Evolutionary conservation across 2,329 filamentous ascomycete species (phyloP), one percentile per base, ranked within the genome.

Genomic region (Aspergillus sp.): DNA sequence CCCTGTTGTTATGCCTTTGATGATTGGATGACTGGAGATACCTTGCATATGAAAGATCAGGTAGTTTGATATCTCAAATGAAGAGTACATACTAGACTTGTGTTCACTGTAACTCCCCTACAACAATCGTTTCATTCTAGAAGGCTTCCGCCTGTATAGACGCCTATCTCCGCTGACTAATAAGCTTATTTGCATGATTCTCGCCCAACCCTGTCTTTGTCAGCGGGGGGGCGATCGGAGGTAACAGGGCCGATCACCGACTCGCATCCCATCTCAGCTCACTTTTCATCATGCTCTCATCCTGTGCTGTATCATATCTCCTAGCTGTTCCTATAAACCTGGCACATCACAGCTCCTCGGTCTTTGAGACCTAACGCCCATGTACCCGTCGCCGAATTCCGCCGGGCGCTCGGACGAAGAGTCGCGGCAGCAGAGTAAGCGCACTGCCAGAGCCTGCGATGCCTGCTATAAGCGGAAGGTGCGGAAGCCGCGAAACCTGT

Each of bases 391-490:
- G 26, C 55, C 62, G 8, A 50, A 47, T 4, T 62, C 61, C 11
- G 58, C 38, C 8, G 62, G 54, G 20, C 58, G 57, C 48, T 65
- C 68, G 17, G 61, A 64, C 32, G 64, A 68, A 32, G 67, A 67
- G 34, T 36, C 57, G 5, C 59, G 24, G 13, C 44, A 32, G 8
- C 18, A 47, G 5, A 62, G 61, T 24, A 70, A 66, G 61, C 68
- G 70, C 48, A 71, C 68, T 2, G 62, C 67, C 3, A 66, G 74
- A 55, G 79, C 80, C 12, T 82, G 80, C 62, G 80, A 82, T 62
- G 76, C 79, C 15, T 82, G 80, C 60, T 78, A 80, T 63, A 76
- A 70, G 62, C 70, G 78, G 64, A 82, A 82, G 78, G 80, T 78
- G 45, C 38, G 36, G 20, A 12, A 53, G 22, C 20, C 20, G 15